Evolutionary conservation across 2,329 filamentous ascomycete species (phyloP), one percentile per base, ranked within the genome.

Genomic region (Trichoderma cornu-damae): DNA sequence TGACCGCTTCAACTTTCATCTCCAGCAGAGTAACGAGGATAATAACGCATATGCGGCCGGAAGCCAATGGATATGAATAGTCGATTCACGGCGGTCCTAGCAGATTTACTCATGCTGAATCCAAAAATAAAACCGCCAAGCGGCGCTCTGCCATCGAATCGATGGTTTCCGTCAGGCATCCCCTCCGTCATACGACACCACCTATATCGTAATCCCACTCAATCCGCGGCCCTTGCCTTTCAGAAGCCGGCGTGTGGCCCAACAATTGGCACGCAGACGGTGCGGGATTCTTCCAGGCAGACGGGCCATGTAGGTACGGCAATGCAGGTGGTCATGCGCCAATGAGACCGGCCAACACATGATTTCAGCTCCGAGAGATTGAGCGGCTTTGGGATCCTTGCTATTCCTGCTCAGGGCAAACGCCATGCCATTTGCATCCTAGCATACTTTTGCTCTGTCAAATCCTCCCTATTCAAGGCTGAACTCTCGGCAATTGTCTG

Each of bases 311-410:
- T n/a, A 22, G 9, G 43, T 20, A 16, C 43, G 16, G 43, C 16
- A 34, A 35, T 47, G 34, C 16, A 47, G n/a, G n/a, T n/a, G n/a
- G 32, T 30, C 22, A 47, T 44, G 52, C 24, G 52, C 52, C 32
- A 16, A 38, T 35, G 32, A 38, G 22, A 20, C 40, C 22, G 43
- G 24, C 40, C 32, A n/a, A 38, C 32, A 38, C 43, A 46, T 38
- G 52, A 55, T 30, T 35, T 55, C 52, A 55, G 32, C 52, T 35
- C 51, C 32, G 8, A 4, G 38, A 54, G 32, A 42, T 18, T n/a
- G 16, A 8, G 32, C 37, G 22, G 37, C 49, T 30, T n/a, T 20
- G 49, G 12, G 22, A 18, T 34, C 8, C 14, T 28, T 30, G n/a
- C 22, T 44, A 18, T 26, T 4, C 22, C 28, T 26, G 14, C 28